Conservation (phyloP, 164 flowering plant species). For the Nelumbo lutea region DNA sequence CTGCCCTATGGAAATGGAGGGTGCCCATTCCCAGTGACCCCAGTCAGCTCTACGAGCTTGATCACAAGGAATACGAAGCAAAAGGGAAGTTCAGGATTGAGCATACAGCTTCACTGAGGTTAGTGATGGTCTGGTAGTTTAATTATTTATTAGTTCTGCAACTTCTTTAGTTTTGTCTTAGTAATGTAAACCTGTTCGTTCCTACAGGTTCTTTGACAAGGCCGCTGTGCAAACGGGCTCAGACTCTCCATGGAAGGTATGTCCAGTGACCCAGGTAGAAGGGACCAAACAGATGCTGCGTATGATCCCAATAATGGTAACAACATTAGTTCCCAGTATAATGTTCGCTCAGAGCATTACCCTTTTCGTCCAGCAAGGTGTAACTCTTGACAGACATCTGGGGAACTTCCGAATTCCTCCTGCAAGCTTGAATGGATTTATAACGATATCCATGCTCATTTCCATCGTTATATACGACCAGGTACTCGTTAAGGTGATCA, state of each 20-base stretch:
- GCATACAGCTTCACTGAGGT: slow-evolving; percentile 49
- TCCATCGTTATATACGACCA: slow-evolving; percentile 49
- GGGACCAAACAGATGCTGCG: too few relatives aligned
- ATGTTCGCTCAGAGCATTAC: slow-evolving; percentile 55
- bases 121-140: neutral
- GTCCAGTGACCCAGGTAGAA: slow-evolving; percentile 36
- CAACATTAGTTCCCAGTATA: slow-evolving; percentile 54
- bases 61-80: slow-evolving; percentile 34
- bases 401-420: slow-evolving; percentile 53
- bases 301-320: slow-evolving; percentile 46
- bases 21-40: slow-evolving; percentile 42
- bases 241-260: slow-evolving; percentile 43
- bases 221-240: slow-evolving; percentile 44
- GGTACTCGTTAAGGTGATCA: slow-evolving; percentile 30
- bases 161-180: too few relatives aligned
- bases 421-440: slow-evolving; percentile 49
- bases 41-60: slow-evolving; percentile 55
- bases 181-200: too few relatives aligned
- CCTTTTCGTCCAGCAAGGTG: slow-evolving; percentile 63
- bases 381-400: slow-evolving; percentile 38
- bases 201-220: slow-evolving; percentile 54
- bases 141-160: too few relatives aligned
- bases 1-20: slow-evolving; percentile 45
- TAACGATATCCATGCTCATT: slow-evolving; percentile 52
- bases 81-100: slow-evolving; percentile 23